phyloP scores from a whole-genome alignment of 345 rosid genomes.

The Luvunga scandens region DNA sequence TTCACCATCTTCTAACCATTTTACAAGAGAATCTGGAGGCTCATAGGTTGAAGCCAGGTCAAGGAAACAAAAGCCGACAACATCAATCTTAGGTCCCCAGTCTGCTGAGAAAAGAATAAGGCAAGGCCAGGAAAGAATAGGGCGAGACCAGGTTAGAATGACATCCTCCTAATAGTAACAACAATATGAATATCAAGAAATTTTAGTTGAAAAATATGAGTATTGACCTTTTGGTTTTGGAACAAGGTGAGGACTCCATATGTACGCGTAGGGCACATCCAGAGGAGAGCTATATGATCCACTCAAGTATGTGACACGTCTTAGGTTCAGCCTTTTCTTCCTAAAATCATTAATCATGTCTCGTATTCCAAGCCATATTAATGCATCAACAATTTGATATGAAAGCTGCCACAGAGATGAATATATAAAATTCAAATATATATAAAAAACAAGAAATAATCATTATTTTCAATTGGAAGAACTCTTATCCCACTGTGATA shows the following conservation, averaged over 20 bases:
- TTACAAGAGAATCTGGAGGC: slow-evolving; percentile 50
- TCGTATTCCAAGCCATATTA: slow-evolving; percentile 56
- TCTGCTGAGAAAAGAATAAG: slow-evolving; percentile 33
- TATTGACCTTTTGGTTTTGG: slow-evolving; percentile 53
- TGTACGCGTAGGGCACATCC: slow-evolving; percentile 45
- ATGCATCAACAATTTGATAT: slow-evolving; percentile 52
- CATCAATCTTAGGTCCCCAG: slow-evolving; percentile 69
- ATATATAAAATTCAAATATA: neutral
- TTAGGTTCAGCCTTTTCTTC: slow-evolving; percentile 44
- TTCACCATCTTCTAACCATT: slow-evolving; percentile 49
- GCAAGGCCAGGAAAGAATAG: neutral
- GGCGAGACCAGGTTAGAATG: neutral
- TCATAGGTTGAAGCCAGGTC: slow-evolving; percentile 64
- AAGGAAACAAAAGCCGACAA: slow-evolving; percentile 67
- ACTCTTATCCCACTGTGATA: neutral
- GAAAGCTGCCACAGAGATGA: slow-evolving; percentile 36
- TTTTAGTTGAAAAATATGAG: neutral
- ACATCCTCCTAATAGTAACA: slow-evolving; percentile 1
- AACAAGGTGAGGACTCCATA: slow-evolving; percentile 62
- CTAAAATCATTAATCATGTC: slow-evolving; percentile 50
- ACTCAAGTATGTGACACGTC: slow-evolving; percentile 49
- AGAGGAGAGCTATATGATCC: slow-evolving; percentile 39
- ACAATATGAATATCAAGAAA: neutral
- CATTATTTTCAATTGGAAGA: neutral
- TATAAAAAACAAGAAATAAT: neutral